Conservation (phyloP, 805 yeast genomes). For the Teunomyces gatunensis region DNA sequence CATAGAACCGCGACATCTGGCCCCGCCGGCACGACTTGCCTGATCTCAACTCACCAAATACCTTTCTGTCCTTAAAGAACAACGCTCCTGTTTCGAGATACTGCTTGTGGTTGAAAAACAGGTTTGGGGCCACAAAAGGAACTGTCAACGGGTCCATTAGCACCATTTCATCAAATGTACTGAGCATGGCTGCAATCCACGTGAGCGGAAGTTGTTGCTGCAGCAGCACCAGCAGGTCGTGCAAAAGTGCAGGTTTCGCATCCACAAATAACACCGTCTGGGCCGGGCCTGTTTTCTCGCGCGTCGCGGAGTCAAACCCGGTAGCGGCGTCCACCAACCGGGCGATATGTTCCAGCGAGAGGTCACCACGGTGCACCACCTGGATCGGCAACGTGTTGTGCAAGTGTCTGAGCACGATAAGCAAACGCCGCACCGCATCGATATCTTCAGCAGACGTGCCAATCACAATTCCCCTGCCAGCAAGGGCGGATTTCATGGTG, state of each 20-base stretch:
- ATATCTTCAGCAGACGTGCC: conserved; percentile 4
- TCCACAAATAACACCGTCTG: not conserved
- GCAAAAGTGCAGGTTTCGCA: not conserved
- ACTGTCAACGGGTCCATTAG: conserved; percentile 8
- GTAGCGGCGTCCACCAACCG: conserved; percentile 7
- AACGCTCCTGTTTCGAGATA: conserved; percentile 17
- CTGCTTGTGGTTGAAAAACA: conserved; percentile 9
- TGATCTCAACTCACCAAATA: conserved; percentile 1
- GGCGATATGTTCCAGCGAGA: not conserved
- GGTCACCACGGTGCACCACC: conserved; percentile 7
- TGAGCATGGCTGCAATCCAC: conserved; percentile 9
- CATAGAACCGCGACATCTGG: not conserved
- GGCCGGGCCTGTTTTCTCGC: not conserved
- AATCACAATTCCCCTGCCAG: conserved; percentile 11
- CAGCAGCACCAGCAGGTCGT: not conserved
- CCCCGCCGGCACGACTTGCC: not conserved
- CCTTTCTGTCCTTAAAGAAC: conserved; percentile 23
- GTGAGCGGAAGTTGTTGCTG: conserved; percentile 1
- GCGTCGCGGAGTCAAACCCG: not conserved
- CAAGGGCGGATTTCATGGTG: not conserved
- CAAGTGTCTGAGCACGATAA: conserved; percentile 7
- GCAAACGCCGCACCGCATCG: not conserved
- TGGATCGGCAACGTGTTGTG: conserved; percentile 11
- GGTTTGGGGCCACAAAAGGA: conserved; percentile 8
- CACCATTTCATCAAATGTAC: conserved; percentile 9